phyloP scores from a whole-genome alignment of 345 rosid genomes.

The Xanthoceras sorbifolium region DNA sequence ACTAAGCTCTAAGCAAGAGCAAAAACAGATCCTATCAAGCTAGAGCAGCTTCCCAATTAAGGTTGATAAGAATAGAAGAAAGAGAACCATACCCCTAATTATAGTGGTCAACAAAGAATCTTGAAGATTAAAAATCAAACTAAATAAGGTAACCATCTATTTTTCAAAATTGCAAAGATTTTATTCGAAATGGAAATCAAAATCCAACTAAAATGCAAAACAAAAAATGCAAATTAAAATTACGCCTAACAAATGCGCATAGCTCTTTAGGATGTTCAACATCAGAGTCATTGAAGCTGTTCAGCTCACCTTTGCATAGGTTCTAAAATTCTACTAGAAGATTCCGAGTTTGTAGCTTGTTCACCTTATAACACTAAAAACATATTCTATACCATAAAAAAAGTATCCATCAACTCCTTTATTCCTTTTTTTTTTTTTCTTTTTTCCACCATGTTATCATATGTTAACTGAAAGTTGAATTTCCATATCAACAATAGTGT shows the following conservation, averaged over 20 bases:
- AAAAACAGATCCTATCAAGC: no score
- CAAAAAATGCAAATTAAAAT: background rate
- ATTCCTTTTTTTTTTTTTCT: background rate
- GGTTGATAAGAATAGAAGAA: no score
- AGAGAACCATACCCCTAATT: background rate
- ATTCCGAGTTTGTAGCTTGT: background rate
- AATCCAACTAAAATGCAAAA: no score
- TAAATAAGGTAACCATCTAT: background rate
- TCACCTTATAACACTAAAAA: background rate
- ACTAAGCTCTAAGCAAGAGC: no score
- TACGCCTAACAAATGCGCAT: background rate
- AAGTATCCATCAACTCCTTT: background rate
- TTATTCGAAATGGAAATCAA: no score
- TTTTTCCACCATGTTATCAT: background rate
- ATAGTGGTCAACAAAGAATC: background rate
- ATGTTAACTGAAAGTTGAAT: background rate
- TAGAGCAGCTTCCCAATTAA: no score
- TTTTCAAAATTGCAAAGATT: background rate
- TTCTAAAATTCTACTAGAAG: background rate
- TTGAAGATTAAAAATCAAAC: no score
- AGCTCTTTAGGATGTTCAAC: background rate
- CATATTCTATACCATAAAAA: background rate
- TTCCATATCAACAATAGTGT: background rate
- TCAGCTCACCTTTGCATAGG: background rate
- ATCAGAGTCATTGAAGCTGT: background rate